Base-by-base conservation (phyloP, 1,284 basidiomycete species). In the Ganoderma lingzhi region DNA sequence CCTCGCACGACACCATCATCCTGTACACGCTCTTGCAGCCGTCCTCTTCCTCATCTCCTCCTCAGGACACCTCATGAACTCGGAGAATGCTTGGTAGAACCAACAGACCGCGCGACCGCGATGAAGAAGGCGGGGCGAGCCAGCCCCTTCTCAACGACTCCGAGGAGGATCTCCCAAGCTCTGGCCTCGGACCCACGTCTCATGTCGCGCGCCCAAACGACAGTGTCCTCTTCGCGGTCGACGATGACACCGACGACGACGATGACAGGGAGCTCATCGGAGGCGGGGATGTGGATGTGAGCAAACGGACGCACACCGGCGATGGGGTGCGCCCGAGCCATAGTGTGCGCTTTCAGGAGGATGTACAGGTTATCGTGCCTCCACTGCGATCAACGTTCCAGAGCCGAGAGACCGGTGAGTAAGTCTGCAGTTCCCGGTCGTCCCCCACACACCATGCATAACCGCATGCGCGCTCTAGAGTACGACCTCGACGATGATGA, bases 401-500 rank as follows among this genome's bases (percentile, higher is more conserved):
- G 62, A 93, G 92, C 79, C 89, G 93, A 70, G 93, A 94, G 83
- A 84, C 89, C 80, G 92, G 93, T 93, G 79, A 78, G 90, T 87
- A 76, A 79, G 73, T 75, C 70, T 59, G n/a, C 39, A 35, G 12
- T 17, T 30, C 62, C 35, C 17, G 62, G 32, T 44, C 28, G 14
- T 56, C 59, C 35, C 39, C 10, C 2, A 37, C 53, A 9, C 39
- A 15, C 23, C 63, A 61, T 61, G 59, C 39, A 41, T 61, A 61
- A 61, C 59, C 59, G 37, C n/a, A 55, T 73, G 61, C 60, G 63
- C 65, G 66, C 44, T 64, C 37, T 68, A 95, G 93, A 93, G 78
- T 95, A 85, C 78, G 93, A 95, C 23, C 86, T 93, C 42, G 93
- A 94, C 75, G 83, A 88, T 0, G 93, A 94, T 77, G 92, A 93